Base-by-base conservation (phyloP, 2,329 filamentous ascomycete species). In the Lachnellula subtilissima region DNA sequence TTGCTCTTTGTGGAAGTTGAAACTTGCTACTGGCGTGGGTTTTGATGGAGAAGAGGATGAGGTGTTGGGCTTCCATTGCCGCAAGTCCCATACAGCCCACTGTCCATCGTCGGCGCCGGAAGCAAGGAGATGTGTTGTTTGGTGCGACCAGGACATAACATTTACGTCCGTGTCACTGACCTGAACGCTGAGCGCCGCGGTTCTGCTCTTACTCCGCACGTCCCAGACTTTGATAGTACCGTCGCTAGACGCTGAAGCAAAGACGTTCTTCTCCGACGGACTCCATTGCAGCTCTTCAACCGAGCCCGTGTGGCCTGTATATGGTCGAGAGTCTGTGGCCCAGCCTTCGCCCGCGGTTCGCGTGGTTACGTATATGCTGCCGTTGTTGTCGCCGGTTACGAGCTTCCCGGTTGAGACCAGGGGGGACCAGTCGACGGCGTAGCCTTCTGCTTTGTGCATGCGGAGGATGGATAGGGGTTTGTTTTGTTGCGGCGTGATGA, bases 221-320 rank as follows among this genome's bases (percentile, higher is more conserved):
- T 99, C 94, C 92, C 94, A 99, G 58, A 99, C 86, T 71, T 94
- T 93, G 61, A 99, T 87, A 9, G 90, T 96, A 66, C 94, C 93
- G 73, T 99, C 94, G 70, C 87, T 91, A 55, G 91, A 95, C 4
- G 90, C 92, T 0, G 93, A 97, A 0, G 94, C 89, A 69, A 99
- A 99, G 28, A 97, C 94, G 59, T 91, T 92, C 61, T 85, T 85
- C 75, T 99, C 94, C 17, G 86, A 89, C 0, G 94, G 94, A 51
- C 90, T 96, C 94, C 94, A 99, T 73, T 97, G 93, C 25, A 99
- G 78, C 70, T 99, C 94, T 76, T 99, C 94, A 15, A 99, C 85
- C 51, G 89, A 93, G 69, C 86, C 84, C 8, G 81, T 82, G 76
- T 99, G 94, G 50, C 92, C 93, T 22, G 83, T 83, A 75, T 95